These are phyloP conservation scores for Pseudocercospora macadamiae DNA, from an alignment of 2,329 filamentous ascomycete genomes.

Conservation along the genomic window DNA sequence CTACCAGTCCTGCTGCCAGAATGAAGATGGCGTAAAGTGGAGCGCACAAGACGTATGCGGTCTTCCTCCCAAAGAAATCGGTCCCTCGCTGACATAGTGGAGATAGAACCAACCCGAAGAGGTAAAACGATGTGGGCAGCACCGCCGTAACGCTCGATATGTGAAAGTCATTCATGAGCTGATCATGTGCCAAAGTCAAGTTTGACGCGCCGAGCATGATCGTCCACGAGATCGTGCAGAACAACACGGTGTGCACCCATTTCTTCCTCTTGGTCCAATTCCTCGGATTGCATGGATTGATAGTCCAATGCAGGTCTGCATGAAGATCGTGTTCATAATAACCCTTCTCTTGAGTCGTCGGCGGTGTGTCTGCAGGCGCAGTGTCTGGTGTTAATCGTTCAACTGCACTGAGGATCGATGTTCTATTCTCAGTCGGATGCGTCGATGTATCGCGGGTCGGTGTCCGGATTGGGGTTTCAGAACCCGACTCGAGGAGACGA, in stretches of 20 bases:
- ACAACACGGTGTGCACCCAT: slow-evolving; percentile 39
- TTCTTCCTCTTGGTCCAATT: slow-evolving; percentile 42
- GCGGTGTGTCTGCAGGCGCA: background rate
- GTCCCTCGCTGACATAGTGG: slow-evolving; percentile 71
- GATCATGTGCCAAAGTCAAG: slow-evolving; percentile 13
- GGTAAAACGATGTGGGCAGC: slow-evolving; percentile 61
- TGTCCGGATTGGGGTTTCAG: background rate
- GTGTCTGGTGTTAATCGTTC: background rate
- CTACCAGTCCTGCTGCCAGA: slow-evolving; percentile 49
- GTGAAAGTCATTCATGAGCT: slow-evolving; percentile 48
- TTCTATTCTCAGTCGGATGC: background rate
- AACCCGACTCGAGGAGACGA: background rate
- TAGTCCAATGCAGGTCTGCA: slow-evolving; percentile 20
- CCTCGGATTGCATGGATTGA: slow-evolving; percentile 37
- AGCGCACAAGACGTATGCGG: slow-evolving; percentile 70
- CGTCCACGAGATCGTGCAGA: slow-evolving; percentile 42
- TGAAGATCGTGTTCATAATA: slow-evolving; percentile 15
- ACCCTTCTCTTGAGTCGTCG: background rate
- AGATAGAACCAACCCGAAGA: slow-evolving; percentile 66
- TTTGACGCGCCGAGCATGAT: slow-evolving; percentile 33
- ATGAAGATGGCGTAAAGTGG: slow-evolving; percentile 62
- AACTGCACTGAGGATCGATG: background rate
- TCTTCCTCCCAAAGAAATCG: slow-evolving; percentile 68
- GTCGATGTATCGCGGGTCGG: background rate
- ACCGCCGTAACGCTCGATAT: slow-evolving; percentile 57